phyloP scores from a whole-genome alignment of 2,329 filamentous ascomycete genomes.

The Fusarium nanum region DNA sequence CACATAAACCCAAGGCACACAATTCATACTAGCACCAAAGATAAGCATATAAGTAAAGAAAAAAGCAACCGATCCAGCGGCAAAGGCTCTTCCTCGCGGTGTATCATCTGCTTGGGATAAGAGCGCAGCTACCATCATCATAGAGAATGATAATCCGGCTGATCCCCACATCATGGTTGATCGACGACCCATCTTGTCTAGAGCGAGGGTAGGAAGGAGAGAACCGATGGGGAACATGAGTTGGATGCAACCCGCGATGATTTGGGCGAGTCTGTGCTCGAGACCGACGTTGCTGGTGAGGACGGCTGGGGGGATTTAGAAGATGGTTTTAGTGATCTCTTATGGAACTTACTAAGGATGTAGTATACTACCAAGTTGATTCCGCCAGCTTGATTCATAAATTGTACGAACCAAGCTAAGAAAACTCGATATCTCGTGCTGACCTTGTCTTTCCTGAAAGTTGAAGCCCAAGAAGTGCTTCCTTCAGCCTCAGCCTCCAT shows the following conservation, averaged over 20 bases:
- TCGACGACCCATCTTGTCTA: constrained; percentile 55
- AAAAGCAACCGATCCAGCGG: constrained; percentile 31
- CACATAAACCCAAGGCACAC: constrained; percentile 43
- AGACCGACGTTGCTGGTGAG: constrained; percentile 50
- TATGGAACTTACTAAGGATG: constrained; percentile 41
- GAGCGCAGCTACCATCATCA: constrained; percentile 41
- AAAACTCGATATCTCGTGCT: constrained; percentile 33
- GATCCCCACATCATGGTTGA: constrained; percentile 58
- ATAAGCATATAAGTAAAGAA: constrained; percentile 40
- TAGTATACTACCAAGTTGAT: constrained; percentile 60
- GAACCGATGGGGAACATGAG: constrained; percentile 55
- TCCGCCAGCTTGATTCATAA: constrained; percentile 58
- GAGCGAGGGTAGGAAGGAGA: constrained; percentile 49
- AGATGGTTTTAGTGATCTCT: rapidly evolving
- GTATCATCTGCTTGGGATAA: constrained; percentile 32
- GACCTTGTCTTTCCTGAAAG: constrained; percentile 44
- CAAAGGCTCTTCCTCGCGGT: constrained; percentile 23
- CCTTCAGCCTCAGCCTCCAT: constrained; percentile 49
- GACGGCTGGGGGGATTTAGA: too few relatives aligned
- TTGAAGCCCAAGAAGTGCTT: constrained; percentile 52
- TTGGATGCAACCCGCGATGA: constrained; percentile 53
- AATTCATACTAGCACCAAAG: constrained; percentile 39
- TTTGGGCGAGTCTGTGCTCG: constrained; percentile 44
- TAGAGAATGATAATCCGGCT: constrained; percentile 39
- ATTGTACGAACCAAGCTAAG: constrained; percentile 37